These are phyloP conservation scores for Meripilus lineatus DNA, from an alignment of 1,284 basidiomycete genomes.

Conservation along the genomic window DNA sequence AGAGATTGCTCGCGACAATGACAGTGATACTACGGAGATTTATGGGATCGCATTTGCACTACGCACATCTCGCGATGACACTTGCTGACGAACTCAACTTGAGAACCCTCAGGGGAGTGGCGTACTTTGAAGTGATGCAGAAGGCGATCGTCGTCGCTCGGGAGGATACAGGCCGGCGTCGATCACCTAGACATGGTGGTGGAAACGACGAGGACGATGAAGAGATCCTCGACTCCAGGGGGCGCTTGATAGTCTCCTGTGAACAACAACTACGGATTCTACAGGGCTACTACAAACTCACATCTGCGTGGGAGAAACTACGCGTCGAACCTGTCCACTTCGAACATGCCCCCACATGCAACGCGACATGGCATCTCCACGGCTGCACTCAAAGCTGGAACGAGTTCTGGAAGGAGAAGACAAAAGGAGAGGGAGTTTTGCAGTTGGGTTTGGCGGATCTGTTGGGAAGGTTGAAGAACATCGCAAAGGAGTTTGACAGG, in stretches of 20 bases:
- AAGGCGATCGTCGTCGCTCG: conserved; percentile 43
- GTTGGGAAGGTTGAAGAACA: conserved; percentile 50
- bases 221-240: conserved; percentile 32
- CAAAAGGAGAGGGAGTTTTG: conserved; percentile 53
- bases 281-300: conserved; percentile 60
- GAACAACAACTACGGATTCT: conserved; percentile 58
- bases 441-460: conserved; percentile 55
- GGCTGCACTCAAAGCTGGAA: conserved; percentile 57
- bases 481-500: conserved; percentile 58
- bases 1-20: conserved; percentile 51
- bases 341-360: conserved; percentile 55
- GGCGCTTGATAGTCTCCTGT: conserved; percentile 42
- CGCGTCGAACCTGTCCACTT: conserved; percentile 49
- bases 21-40: conserved; percentile 50
- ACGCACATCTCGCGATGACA: conserved; percentile 63
- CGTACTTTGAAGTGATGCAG: conserved; percentile 67
- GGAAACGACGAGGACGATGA: conserved; percentile 19
- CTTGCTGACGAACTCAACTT: conserved; percentile 63
- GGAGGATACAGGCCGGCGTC: conserved; percentile 12
- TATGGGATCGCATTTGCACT: conserved; percentile 52
- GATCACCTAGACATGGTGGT: no score
- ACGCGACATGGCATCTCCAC: conserved; percentile 63
- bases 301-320: conserved; percentile 56
- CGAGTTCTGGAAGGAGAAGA: conserved; percentile 47
- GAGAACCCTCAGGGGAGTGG: conserved; percentile 48